These are phyloP conservation scores for Neophaeococcomyces aloes DNA, from an alignment of 2,329 filamentous ascomycete genomes.

Conservation along the genomic window DNA sequence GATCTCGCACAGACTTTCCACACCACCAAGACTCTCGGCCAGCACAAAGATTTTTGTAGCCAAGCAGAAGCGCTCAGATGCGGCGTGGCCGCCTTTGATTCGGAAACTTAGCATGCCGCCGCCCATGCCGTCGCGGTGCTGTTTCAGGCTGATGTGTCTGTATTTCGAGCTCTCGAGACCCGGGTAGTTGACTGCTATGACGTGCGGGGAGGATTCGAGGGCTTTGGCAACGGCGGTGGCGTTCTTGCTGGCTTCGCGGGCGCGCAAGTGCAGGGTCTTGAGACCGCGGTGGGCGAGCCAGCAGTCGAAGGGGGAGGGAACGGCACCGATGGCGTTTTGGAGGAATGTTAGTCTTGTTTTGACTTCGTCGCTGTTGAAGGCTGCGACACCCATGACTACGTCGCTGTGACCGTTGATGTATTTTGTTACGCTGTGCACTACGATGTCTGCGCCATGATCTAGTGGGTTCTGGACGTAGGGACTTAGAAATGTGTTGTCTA, in stretches of 20 bases:
- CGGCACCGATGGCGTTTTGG: conserved; percentile 93
- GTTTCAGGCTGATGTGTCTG: conserved; percentile 70
- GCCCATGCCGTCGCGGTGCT: conserved; percentile 89
- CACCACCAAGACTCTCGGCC: conserved; percentile 82
- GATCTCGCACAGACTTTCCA: conserved; percentile 85
- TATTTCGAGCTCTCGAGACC: conserved; percentile 81
- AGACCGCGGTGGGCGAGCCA: conserved; percentile 96
- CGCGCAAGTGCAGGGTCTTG: conserved; percentile 91
- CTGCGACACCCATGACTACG: conserved; percentile 93
- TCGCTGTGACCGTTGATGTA: conserved; percentile 98
- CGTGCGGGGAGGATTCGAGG: conserved; percentile 68
- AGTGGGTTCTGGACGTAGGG: conserved; percentile 96
- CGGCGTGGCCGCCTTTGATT: conserved; percentile 71
- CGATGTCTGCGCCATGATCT: conserved; percentile 88
- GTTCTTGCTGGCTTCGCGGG: conserved; percentile 72
- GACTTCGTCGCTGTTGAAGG: conserved; percentile 79
- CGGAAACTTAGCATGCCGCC: conserved; percentile 98
- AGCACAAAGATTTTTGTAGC: conserved; percentile 81
- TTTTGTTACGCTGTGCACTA: conserved; percentile 95
- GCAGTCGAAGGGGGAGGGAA: conserved; percentile 89
- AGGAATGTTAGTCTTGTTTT: conserved; percentile 73
- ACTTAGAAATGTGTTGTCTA: conserved; percentile 96
- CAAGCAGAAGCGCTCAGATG: conserved; percentile 88
- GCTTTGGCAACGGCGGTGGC: conserved; percentile 65
- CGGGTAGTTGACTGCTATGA: conserved; percentile 90